phyloP scores from a whole-genome alignment of 2,329 filamentous ascomycete species.

The Clathrospora elynae region DNA sequence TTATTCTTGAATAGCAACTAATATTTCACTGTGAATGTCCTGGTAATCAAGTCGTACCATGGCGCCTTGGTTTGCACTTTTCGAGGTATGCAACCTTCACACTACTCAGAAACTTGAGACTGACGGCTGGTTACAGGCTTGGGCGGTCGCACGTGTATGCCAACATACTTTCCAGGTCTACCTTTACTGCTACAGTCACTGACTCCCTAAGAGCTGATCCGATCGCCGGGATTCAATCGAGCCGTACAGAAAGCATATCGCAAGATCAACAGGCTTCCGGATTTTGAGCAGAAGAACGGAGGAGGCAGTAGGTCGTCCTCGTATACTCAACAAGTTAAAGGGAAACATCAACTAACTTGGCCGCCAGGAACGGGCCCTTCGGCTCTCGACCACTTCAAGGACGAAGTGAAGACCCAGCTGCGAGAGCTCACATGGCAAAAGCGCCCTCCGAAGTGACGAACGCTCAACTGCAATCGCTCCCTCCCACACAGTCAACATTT shows the following conservation, averaged over 20 bases:
- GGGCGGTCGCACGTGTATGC: conserved; percentile 47
- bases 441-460: conserved; percentile 34
- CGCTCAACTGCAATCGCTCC: neutral
- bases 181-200: neutral
- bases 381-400: conserved; percentile 58
- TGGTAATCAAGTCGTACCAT: conserved; percentile 22
- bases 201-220: conserved; percentile 52
- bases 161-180: neutral
- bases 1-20: conserved; percentile 6
- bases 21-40: neutral
- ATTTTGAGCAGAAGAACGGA: conserved; percentile 46
- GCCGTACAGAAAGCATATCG: conserved; percentile 58
- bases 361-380: conserved; percentile 41
- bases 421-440: conserved; percentile 47
- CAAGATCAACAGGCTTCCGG: conserved; percentile 53
- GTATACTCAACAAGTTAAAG: neutral
- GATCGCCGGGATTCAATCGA: conserved; percentile 61
- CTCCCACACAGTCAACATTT: conserved; percentile 1
- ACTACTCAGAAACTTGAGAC: conserved; percentile 9
- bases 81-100: conserved; percentile 37
- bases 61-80: conserved; percentile 38
- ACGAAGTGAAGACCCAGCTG: conserved; percentile 59
- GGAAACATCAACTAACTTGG: neutral
- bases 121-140: conserved; percentile 40
- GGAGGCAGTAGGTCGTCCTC: conserved; percentile 54